Conservation (phyloP, 148 eudicot species). For the Chenopodium suecicum region DNA sequence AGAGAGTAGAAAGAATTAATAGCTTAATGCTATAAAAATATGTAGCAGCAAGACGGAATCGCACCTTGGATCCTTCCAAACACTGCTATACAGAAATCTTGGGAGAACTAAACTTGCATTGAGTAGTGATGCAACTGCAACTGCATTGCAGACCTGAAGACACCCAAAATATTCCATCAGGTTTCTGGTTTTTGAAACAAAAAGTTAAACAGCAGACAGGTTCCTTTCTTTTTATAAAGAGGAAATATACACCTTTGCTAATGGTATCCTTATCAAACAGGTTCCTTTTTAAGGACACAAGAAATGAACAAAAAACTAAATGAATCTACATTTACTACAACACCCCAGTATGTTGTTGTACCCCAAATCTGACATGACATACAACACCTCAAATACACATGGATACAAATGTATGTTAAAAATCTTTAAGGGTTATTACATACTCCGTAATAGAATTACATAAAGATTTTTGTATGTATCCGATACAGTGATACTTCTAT, state of each 20-base stretch:
- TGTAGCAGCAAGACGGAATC: background rate
- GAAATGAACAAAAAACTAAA: background rate
- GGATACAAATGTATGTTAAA: background rate
- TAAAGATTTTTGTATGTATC: background rate
- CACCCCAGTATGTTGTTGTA: background rate
- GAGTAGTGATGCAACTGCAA: slow-evolving; percentile 83
- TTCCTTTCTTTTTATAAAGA: background rate
- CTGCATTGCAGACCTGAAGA: slow-evolving; percentile 90
- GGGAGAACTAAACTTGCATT: slow-evolving; percentile 93
- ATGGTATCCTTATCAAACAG: background rate
- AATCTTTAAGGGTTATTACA: background rate
- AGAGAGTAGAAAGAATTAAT: background rate
- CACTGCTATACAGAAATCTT: slow-evolving; percentile 84
- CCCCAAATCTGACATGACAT: background rate
- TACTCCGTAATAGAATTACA: background rate
- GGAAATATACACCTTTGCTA: too few relatives aligned
- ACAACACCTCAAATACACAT: background rate
- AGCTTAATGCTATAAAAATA: background rate
- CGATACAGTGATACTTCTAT: background rate
- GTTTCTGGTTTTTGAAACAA: background rate
- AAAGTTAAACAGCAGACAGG: background rate
- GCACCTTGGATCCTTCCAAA: slow-evolving; percentile 95
- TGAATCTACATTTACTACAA: background rate
- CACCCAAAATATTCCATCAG: slow-evolving; percentile 18
- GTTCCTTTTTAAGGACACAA: background rate